Conservation (phyloP, 140 eudicot genomes). For the Stevia rebaudiana region DNA sequence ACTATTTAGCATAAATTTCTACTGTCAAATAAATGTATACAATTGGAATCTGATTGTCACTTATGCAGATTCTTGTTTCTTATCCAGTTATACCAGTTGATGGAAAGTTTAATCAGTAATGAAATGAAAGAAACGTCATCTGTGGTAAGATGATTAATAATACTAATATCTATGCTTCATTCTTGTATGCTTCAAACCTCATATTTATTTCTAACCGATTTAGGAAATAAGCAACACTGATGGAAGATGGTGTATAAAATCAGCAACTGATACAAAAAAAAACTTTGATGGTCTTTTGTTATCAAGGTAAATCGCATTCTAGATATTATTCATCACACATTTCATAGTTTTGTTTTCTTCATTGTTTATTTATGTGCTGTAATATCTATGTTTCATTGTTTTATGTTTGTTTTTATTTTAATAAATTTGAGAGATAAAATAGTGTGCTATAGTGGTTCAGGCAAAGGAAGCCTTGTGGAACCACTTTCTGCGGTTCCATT, state of each 20-base stretch:
- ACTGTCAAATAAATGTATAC: not conserved
- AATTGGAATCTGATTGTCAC: constrained; percentile 8
- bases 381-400: not conserved
- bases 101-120: constrained; percentile 60
- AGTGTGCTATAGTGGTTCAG: constrained; percentile 69
- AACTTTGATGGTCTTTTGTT: constrained; percentile 74
- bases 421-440: constrained; percentile 28
- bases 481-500: constrained; percentile 87
- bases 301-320: constrained; percentile 59
- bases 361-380: not conserved
- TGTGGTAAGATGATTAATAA: constrained; percentile 43
- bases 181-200: constrained; percentile 15
- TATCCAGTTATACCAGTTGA: constrained; percentile 64
- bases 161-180: not conserved
- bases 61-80: constrained; percentile 17
- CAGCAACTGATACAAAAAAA: constrained; percentile 44
- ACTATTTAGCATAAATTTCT: not conserved
- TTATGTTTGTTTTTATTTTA: not conserved
- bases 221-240: constrained; percentile 75
- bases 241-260: constrained; percentile 94
- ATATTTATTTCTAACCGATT: constrained; percentile 15
- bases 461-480: constrained; percentile 72
- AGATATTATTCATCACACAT: constrained; percentile 8
- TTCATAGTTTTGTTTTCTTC: constrained; percentile 5
- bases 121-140: constrained; percentile 47